phyloP scores from a whole-genome alignment of 2,329 filamentous ascomycete genomes.

The Nothophaeocryptopus gaeumannii region DNA sequence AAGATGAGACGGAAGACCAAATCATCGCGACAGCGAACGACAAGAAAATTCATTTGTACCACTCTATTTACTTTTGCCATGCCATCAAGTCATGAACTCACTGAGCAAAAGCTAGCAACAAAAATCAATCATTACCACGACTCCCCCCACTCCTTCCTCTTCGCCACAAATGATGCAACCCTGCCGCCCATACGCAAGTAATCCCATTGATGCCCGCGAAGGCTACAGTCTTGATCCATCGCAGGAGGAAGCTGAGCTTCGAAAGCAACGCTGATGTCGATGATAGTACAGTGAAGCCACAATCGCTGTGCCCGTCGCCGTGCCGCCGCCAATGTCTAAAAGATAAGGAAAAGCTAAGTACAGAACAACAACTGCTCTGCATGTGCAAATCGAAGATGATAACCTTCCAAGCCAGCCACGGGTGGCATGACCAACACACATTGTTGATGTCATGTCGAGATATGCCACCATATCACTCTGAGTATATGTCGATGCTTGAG shows the following conservation, averaged over 20 bases:
- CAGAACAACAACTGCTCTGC: slow-evolving; percentile 16
- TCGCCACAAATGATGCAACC: not conserved
- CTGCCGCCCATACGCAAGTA: slow-evolving; percentile 13
- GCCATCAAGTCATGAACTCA: slow-evolving; percentile 20
- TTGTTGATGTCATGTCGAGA: slow-evolving; percentile 28
- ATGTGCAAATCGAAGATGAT: slow-evolving; percentile 15
- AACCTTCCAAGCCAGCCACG: slow-evolving; percentile 24
- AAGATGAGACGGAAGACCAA: not conserved
- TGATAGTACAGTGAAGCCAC: slow-evolving; percentile 9
- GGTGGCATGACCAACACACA: slow-evolving; percentile 30
- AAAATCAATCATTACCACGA: slow-evolving; percentile 29
- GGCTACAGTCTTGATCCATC: slow-evolving; percentile 24
- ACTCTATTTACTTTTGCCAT: slow-evolving; percentile 23
- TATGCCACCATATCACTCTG: slow-evolving; percentile 27
- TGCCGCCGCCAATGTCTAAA: slow-evolving; percentile 12
- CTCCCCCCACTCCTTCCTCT: not conserved
- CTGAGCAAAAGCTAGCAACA: slow-evolving; percentile 20
- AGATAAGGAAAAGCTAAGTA: slow-evolving; percentile 23
- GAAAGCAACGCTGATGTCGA: slow-evolving; percentile 14
- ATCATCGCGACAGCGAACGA: slow-evolving; percentile 3
- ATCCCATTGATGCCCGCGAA: slow-evolving; percentile 25
- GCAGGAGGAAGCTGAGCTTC: slow-evolving; percentile 5
- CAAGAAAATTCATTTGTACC: slow-evolving; percentile 17
- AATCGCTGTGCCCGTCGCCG: slow-evolving; percentile 7
- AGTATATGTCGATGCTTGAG: slow-evolving; percentile 15